These are phyloP conservation scores for Boletus sp. DNA, from an alignment of 768 basidiomycete genomes.

Conservation along the genomic window DNA sequence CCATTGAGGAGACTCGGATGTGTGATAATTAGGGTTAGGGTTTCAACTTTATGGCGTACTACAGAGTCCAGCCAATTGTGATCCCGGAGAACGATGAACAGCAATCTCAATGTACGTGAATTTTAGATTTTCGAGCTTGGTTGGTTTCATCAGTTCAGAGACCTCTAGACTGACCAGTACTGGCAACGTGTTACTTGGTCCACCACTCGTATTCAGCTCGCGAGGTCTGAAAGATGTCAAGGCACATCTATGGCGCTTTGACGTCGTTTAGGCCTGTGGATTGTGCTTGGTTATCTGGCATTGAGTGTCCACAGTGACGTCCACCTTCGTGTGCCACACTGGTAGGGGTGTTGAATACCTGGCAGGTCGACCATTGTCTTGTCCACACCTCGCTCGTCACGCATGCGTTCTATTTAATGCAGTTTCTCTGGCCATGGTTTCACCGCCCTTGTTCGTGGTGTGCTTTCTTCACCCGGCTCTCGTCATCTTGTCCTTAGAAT, in stretches of 20 bases:
- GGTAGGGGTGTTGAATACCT: background rate
- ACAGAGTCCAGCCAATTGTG: no score
- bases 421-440: background rate
- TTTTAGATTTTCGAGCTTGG: background rate
- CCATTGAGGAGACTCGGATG: background rate
- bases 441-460: background rate
- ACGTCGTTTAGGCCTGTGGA: background rate
- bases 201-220: background rate
- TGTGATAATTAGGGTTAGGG: slow-evolving; percentile 12
- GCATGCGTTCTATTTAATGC: slow-evolving; percentile 17
- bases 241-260: background rate
- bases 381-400: slow-evolving; percentile 7
- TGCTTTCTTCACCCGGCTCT: background rate
- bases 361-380: slow-evolving; percentile 13
- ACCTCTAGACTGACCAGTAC: background rate
- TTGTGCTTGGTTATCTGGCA: background rate
- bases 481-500: background rate
- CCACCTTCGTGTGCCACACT: slow-evolving; percentile 8
- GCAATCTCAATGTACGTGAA: background rate
- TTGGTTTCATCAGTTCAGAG: background rate
- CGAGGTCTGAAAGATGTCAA: no score
- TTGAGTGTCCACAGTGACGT: slow-evolving; percentile 1
- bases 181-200: background rate
- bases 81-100: background rate
- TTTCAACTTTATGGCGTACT: background rate